Evolutionary conservation across 2,329 filamentous ascomycete species (phyloP).

Genomic region (Fusarium napiforme): DNA sequence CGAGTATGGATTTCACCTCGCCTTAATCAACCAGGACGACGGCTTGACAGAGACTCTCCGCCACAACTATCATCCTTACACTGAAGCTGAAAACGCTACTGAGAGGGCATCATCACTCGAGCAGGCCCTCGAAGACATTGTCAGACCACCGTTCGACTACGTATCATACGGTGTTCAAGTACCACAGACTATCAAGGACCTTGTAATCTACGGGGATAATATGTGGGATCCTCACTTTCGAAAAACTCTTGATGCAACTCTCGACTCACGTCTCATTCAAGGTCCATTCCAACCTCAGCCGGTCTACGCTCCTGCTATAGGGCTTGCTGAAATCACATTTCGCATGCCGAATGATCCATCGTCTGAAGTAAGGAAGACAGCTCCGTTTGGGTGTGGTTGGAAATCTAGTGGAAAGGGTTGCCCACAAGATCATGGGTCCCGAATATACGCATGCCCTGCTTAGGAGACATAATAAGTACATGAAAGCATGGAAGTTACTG

Average conservation of each 20-base stretch:
- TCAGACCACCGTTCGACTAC: background rate
- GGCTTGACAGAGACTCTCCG: too few species aligned
- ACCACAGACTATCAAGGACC: accelerated
- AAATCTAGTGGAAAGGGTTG: background rate
- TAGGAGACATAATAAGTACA: background rate
- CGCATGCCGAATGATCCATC: background rate
- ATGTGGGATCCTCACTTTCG: background rate
- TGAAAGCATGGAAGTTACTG: accelerated
- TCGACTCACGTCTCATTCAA: background rate
- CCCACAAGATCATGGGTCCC: accelerated
- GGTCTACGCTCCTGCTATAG: background rate
- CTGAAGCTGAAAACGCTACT: accelerated
- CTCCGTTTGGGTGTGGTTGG: background rate
- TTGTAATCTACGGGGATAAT: background rate
- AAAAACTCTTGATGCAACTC: too few species aligned
- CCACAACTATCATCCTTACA: background rate
- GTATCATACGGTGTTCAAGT: accelerated
- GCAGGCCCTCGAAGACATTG: background rate
- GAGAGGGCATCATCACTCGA: background rate
- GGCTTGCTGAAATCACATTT: background rate
- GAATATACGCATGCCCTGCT: background rate
- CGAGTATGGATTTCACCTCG: background rate
- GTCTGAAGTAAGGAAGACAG: background rate
- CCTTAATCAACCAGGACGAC: too few species aligned
- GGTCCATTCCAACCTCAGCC: background rate